Evolutionary conservation across 257 asterid genomes (phyloP), one percentile per base, ranked within the genome.

Genomic region (Euphrasia confusa): DNA sequence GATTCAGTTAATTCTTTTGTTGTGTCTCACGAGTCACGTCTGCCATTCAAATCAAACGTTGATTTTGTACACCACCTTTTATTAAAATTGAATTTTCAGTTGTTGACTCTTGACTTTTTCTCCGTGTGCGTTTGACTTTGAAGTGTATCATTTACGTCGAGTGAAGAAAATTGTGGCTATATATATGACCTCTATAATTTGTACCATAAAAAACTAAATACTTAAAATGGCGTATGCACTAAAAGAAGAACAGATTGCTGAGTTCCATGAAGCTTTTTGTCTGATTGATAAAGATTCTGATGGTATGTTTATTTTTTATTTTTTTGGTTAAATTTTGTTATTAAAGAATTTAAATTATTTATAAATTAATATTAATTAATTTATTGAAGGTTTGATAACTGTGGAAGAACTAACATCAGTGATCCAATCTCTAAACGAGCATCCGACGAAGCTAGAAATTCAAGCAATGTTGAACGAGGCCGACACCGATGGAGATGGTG

Each of bases 231-330:
- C 75, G 9, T 85, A 72, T 75, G 72, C 82, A 63, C 61, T 84
- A 64, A 55, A 79, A 2, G 78, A 73, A 37, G 82, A 75, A 1
- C 91, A 81, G 71, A 75, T 81, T 79, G 63, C 79, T 18, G 88
- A 81, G 70, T 77, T 81, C 63, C 66, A 78, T 10, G 88, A 84
- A 65, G 88, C 88, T 10, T 84, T 84, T 52, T 61, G 65, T 56
- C 71, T 84, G 28, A 84, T 84, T 3, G 91, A 84, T 57, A 84
- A 71, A 72, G 86, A 84, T 58, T 79, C 82, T 2, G 86, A 84
- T 47, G 87, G 86, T 78, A 54, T 65, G 79, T 68, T 10, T 24
- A 0, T 60, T 12, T 6, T 7, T 7, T 35, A 1, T 35, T 6
- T 10, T 6, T 35, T 2, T 7, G 1, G 2, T 33, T 33, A 33